Percentiles rank a stretch among this genome's conserved stretches.
Conservation (phyloP, 2,329 filamentous ascomycete genomes). For the Curvularia hawaiiensis region DNA sequence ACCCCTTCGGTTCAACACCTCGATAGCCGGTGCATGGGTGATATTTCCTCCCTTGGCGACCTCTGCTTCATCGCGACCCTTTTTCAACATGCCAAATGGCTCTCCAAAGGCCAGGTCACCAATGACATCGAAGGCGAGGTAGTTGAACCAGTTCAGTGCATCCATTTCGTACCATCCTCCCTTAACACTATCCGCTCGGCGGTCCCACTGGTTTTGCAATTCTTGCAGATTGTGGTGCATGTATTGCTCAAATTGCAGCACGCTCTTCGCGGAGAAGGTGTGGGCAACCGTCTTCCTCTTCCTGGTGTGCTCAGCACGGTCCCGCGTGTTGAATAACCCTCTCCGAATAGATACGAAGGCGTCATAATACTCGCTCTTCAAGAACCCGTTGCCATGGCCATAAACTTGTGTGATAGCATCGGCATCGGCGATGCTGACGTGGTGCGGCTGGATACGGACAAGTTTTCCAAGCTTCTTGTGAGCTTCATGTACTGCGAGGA, state of each 20-base stretch:
- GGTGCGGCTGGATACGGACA: constrained; percentile 82
- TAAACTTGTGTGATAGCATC: constrained; percentile 78
- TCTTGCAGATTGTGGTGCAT: constrained; percentile 79
- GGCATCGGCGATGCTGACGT: constrained; percentile 81
- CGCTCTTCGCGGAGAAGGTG: constrained; percentile 81
- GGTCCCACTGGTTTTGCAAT: constrained; percentile 76
- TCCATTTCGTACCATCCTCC: constrained; percentile 69
- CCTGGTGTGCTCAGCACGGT: constrained; percentile 79
- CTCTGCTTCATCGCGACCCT: constrained; percentile 77
- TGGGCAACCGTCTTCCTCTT: constrained; percentile 90
- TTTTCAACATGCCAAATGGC: constrained; percentile 81
- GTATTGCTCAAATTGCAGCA: constrained; percentile 86
- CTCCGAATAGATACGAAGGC: constrained; percentile 86
- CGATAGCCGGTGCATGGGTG: constrained; percentile 77
- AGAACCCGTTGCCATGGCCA: constrained; percentile 62
- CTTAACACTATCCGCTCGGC: constrained; percentile 56
- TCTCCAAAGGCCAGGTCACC: constrained; percentile 73
- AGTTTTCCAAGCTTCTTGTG: constrained; percentile 81
- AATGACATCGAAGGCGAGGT: constrained; percentile 59
- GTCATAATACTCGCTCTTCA: constrained; percentile 80
- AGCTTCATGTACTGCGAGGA: constrained; percentile 67
- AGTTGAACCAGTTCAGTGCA: constrained; percentile 81
- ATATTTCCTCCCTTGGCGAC: constrained; percentile 67
- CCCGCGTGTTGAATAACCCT: constrained; percentile 87
- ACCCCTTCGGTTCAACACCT: constrained; percentile 86